A percentile compares a stretch with the other conserved stretches of the same genome.
phyloP scores from a whole-genome alignment of 2,329 filamentous ascomycete species.

The Neofusicoccum laricinum region DNA sequence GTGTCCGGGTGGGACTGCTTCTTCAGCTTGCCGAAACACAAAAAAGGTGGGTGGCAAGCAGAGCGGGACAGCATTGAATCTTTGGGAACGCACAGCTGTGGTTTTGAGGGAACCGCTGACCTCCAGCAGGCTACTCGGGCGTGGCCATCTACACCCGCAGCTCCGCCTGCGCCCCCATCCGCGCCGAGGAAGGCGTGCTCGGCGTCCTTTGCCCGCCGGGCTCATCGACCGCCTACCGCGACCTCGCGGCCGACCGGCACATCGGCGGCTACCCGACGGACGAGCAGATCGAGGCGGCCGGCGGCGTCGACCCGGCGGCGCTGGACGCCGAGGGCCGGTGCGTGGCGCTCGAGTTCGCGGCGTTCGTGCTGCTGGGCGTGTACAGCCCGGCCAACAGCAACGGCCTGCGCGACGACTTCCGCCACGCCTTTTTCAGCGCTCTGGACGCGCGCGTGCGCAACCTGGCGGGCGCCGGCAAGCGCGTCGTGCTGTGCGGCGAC shows the following conservation, averaged over 20 bases:
- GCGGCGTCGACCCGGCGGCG: slow-evolving; percentile 62
- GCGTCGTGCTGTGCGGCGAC: slow-evolving; percentile 82
- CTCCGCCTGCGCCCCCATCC: slow-evolving; percentile 77
- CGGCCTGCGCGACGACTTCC: slow-evolving; percentile 77
- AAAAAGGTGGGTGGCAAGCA: slow-evolving; percentile 66
- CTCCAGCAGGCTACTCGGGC: slow-evolving; percentile 76
- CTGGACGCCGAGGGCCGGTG: slow-evolving; percentile 92
- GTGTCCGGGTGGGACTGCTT: slow-evolving; percentile 94
- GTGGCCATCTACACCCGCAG: slow-evolving; percentile 95
- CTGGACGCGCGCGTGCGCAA: slow-evolving; percentile 85
- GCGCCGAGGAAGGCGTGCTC: slow-evolving; percentile 90
- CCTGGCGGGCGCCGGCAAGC: slow-evolving; percentile 73
- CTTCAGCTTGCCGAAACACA: slow-evolving; percentile 88
- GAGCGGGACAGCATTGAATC: background rate
- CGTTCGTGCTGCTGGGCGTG: slow-evolving; percentile 88
- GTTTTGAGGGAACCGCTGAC: background rate
- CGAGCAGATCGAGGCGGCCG: slow-evolving; percentile 61
- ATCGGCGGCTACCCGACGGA: slow-evolving; percentile 85
- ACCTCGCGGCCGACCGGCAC: slow-evolving; percentile 68
- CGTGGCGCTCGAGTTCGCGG: slow-evolving; percentile 87
- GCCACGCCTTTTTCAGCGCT: slow-evolving; percentile 73
- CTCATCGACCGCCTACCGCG: slow-evolving; percentile 61
- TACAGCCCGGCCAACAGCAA: slow-evolving; percentile 91
- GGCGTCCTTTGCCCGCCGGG: slow-evolving; percentile 74
- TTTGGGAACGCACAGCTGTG: too few relatives aligned